A percentile compares a stretch with the other conserved stretches of the same genome.
phyloP scores from a whole-genome alignment of 164 flowering plant genomes.

The Platanus orientalis region DNA sequence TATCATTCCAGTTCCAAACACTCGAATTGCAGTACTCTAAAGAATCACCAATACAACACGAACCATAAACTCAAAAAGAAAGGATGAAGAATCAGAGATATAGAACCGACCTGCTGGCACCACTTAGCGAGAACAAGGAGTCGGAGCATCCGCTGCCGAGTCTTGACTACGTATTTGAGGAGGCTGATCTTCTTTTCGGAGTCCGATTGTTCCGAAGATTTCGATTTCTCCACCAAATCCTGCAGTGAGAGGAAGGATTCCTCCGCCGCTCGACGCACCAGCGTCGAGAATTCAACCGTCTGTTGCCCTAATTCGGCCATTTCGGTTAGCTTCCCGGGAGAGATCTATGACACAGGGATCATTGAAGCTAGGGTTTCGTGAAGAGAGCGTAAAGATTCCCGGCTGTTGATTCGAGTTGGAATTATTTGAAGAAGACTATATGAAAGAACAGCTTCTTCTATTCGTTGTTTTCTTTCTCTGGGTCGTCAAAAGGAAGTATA shows the following conservation, averaged over 20 bases:
- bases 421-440: no score
- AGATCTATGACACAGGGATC: neutral
- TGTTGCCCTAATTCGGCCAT: conserved; percentile 93
- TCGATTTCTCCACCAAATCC: conserved; percentile 79
- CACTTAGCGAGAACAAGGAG: conserved; percentile 92
- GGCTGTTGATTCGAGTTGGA: no score
- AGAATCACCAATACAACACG: neutral
- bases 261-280: conserved; percentile 77
- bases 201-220: conserved; percentile 56
- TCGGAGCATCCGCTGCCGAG: conserved; percentile 95
- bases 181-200: conserved; percentile 82
- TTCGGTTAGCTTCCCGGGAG: neutral
- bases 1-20: neutral
- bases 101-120: conserved; percentile 75
- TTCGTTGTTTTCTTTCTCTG: no score
- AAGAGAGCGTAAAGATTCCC: no score
- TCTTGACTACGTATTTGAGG: conserved; percentile 71
- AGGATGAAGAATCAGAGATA: neutral
- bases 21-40: neutral
- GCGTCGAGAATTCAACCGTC: conserved; percentile 79
- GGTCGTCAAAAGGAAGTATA: no score
- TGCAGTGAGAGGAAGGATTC: conserved; percentile 75
- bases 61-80: neutral
- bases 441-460: no score
- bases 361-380: neutral